Evolutionary conservation across 1,284 basidiomycete species (phyloP).

Genomic region (Ceratobasidium sp.): DNA sequence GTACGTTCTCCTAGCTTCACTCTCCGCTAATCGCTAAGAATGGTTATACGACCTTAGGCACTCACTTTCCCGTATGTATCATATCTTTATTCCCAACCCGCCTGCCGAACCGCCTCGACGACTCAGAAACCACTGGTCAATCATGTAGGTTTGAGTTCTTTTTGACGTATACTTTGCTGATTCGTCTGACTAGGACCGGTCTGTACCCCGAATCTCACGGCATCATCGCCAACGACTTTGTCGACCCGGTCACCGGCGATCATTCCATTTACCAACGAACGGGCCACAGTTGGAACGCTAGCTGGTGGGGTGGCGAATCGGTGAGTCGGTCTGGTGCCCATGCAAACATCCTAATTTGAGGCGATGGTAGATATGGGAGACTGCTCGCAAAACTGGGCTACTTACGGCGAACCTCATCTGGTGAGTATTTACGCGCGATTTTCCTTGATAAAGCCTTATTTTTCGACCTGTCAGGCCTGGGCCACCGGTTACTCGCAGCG

Average conservation of each 20-base stretch:
- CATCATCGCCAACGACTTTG: conserved; percentile 93
- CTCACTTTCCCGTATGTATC: conserved; percentile 85
- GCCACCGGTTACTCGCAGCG: conserved; percentile 76
- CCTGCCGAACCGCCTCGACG: neutral
- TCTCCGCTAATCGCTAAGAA: too few species aligned
- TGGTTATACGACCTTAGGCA: conserved; percentile 63
- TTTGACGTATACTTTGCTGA: neutral
- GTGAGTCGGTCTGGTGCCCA: conserved; percentile 61
- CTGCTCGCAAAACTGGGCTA: conserved; percentile 78
- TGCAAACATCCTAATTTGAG: neutral
- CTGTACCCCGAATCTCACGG: conserved; percentile 90
- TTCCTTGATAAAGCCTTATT: conserved; percentile 16
- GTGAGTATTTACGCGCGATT: conserved; percentile 60
- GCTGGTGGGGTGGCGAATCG: conserved; percentile 92
- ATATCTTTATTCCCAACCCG: neutral
- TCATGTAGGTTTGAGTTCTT: conserved; percentile 70
- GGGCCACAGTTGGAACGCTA: conserved; percentile 71
- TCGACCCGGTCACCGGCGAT: conserved; percentile 72
- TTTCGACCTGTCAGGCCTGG: conserved; percentile 73
- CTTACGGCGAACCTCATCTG: conserved; percentile 91
- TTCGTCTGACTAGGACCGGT: conserved; percentile 74
- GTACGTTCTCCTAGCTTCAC: conserved; percentile 60
- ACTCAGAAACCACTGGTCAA: conserved; percentile 84
- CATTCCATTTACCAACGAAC: conserved; percentile 80
- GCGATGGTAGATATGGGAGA: conserved; percentile 84